phyloP scores from a whole-genome alignment of 106 monocot genomes.

The Ottelia alismoides region DNA sequence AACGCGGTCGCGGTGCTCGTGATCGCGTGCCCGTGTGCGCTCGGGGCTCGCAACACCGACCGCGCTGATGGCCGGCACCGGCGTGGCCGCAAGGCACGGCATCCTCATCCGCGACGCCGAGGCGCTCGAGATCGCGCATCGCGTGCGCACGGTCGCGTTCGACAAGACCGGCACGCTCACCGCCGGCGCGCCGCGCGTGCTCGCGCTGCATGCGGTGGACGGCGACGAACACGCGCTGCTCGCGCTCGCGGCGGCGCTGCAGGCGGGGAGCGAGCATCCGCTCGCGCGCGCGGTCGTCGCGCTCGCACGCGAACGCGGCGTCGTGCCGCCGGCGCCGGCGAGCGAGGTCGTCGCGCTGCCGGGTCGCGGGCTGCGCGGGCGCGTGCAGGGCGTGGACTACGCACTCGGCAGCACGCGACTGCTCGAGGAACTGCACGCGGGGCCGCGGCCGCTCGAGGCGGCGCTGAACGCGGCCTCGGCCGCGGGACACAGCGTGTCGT shows the following conservation, averaged over 20 bases:
- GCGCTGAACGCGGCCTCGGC: too few species aligned
- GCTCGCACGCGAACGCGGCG: slow-evolving; percentile 6
- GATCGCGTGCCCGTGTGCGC: slow-evolving; percentile 78
- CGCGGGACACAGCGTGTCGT: too few species aligned
- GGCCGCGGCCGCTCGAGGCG: too few species aligned
- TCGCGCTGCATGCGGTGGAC: slow-evolving; percentile 56
- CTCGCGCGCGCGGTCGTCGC: slow-evolving; percentile 54
- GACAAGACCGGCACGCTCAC: slow-evolving; percentile 83
- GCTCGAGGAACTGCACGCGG: slow-evolving; percentile 39
- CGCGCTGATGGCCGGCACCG: slow-evolving; percentile 88
- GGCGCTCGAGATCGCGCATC: slow-evolving; percentile 77
- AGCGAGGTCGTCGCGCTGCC: slow-evolving; percentile 60
- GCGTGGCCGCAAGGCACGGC: slow-evolving; percentile 79
- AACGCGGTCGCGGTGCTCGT: slow-evolving; percentile 80
- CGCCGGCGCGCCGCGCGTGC: slow-evolving; percentile 56
- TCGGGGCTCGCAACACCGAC: slow-evolving; percentile 84
- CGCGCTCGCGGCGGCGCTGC: background rate
- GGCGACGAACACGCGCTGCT: background rate
- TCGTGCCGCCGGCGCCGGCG: too few species aligned
- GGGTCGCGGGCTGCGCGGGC: slow-evolving; percentile 42
- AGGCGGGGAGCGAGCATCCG: slow-evolving; percentile 79
- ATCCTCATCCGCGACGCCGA: slow-evolving; percentile 79
- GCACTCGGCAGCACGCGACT: slow-evolving; percentile 60
- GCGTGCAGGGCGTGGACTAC: slow-evolving; percentile 20
- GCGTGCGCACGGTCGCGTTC: slow-evolving; percentile 59